A percentile compares a stretch with the other conserved stretches of the same genome.
These are phyloP conservation scores for Xylariaceae sp. DNA, from an alignment of 2,329 filamentous ascomycete species.

Conservation along the genomic window DNA sequence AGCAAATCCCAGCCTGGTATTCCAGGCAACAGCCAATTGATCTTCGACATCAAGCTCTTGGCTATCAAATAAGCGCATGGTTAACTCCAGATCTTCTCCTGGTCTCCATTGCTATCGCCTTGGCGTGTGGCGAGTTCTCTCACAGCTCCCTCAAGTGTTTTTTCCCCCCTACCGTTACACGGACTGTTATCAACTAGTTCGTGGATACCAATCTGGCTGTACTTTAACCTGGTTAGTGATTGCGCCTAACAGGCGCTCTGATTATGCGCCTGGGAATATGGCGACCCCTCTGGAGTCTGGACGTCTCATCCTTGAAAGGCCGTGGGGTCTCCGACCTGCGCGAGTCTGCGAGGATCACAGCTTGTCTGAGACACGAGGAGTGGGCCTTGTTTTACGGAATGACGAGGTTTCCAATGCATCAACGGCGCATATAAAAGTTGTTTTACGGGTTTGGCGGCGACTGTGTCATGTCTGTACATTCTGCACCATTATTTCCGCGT, in stretches of 20 bases:
- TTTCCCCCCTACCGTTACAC: too few species aligned
- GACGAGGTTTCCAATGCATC: conserved; percentile 49
- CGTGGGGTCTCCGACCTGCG: conserved; percentile 45
- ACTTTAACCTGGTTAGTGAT: conserved; percentile 20
- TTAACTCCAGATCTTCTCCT: neutral
- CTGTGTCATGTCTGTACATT: neutral
- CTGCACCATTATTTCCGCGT: too few species aligned
- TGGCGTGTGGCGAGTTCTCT: conserved; percentile 6
- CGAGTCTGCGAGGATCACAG: conserved; percentile 38
- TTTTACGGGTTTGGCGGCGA: conserved; percentile 8
- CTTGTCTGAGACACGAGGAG: conserved; percentile 31
- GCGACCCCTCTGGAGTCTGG: conserved; percentile 9
- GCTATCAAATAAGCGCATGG: conserved; percentile 74
- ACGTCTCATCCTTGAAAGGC: conserved; percentile 22
- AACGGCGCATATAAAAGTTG: conserved; percentile 40
- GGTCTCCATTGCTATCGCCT: conserved; percentile 2
- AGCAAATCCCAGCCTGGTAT: conserved; percentile 78
- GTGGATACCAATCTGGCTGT: conserved; percentile 27
- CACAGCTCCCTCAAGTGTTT: too few species aligned
- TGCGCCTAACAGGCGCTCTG: too few species aligned
- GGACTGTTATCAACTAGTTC: conserved; percentile 12
- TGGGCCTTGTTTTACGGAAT: conserved; percentile 40
- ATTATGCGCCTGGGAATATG: conserved; percentile 12
- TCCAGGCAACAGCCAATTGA: conserved; percentile 81
- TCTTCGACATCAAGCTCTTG: conserved; percentile 85